Evolutionary conservation across 495 filamentous ascomycete species (phyloP), one percentile per base, ranked within the genome.

Genomic region (Lepraria neglecta): DNA sequence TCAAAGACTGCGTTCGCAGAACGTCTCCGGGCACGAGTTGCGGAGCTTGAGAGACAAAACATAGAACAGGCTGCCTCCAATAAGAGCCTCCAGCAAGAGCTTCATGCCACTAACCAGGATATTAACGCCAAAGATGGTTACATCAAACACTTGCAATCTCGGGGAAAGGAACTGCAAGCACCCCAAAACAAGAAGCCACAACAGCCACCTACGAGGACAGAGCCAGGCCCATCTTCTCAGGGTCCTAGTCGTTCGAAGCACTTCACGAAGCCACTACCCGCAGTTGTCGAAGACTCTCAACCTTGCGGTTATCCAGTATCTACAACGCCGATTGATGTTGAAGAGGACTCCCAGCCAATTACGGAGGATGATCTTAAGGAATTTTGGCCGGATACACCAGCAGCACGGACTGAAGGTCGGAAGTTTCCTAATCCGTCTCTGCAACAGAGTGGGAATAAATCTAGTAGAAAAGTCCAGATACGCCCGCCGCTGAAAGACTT

Each of bases 251-350:
- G 4, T 11, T 59, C 46, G 2, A 60, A 14, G 35, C 45, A 51
- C 15, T 60, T 60, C 46, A 24, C 28, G 38, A 52, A 17, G 31
- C 12, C 15, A 4, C 31, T 52, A 17, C 27, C 48, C 15, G 48
- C 48, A 17, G 31, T 33, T 0, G 27, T 52, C 14, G 58, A 52
- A 60, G 58, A 42, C 3, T 31, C 58, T 30, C 58, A 60, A 33
- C 28, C 31, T 42, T 30, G n/a, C 47, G 46, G 24, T 42, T 11
- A 17, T 28, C 21, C 33, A 27, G 12, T 27, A 50, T 28, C 33
- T 7, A 59, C 47, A 31, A 38, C 58, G 31, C 46, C 35, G n/a
- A 31, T 17, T 4, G 24, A 56, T 30, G 35, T 40, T 27, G 33
- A 56, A 24, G 53, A 43, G 31, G 28, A n/a, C 31, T 55, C 15